A percentile compares a stretch with the other conserved stretches of the same genome.
Evolutionary conservation across 345 rosid species (phyloP).

Genomic region (Moricandia moricandioides): DNA sequence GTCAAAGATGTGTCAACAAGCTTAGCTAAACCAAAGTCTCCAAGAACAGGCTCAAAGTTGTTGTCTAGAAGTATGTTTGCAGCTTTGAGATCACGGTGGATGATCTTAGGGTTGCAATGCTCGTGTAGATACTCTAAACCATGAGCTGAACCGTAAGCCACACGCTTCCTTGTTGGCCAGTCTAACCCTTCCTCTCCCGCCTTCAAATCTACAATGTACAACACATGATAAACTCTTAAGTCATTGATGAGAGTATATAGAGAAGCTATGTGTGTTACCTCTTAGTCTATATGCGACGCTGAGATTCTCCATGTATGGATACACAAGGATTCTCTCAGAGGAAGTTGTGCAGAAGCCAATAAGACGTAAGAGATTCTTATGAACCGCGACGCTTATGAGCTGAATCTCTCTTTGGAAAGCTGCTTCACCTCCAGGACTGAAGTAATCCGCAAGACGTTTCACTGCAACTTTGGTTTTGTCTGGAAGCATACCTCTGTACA

Average conservation of each 20-base stretch:
- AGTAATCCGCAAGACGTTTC: constrained; percentile 72
- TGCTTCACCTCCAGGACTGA: constrained; percentile 82
- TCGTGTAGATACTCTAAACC: constrained; percentile 88
- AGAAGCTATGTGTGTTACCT: constrained; percentile 43
- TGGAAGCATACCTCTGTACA: constrained; percentile 76
- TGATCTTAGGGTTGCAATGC: constrained; percentile 80
- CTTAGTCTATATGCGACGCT: constrained; percentile 77
- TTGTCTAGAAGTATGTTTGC: constrained; percentile 84
- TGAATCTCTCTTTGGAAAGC: constrained; percentile 82
- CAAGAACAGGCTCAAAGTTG: constrained; percentile 75
- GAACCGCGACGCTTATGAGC: constrained; percentile 83
- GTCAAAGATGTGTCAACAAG: constrained; percentile 62
- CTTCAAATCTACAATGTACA: constrained; percentile 50
- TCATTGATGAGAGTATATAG: not conserved
- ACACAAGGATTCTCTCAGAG: constrained; percentile 79
- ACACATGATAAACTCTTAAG: not conserved
- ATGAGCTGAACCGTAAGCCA: constrained; percentile 80
- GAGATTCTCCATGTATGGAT: constrained; percentile 87
- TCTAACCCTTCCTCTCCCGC: constrained; percentile 71
- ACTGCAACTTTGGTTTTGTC: constrained; percentile 78
- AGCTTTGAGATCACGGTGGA: constrained; percentile 89
- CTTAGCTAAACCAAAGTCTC: constrained; percentile 83
- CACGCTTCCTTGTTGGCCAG: constrained; percentile 77
- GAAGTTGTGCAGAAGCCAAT: constrained; percentile 78
- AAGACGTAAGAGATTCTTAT: constrained; percentile 71